phyloP scores from a whole-genome alignment of 2,329 filamentous ascomycete species.

The Paecilomyces formosus region DNA sequence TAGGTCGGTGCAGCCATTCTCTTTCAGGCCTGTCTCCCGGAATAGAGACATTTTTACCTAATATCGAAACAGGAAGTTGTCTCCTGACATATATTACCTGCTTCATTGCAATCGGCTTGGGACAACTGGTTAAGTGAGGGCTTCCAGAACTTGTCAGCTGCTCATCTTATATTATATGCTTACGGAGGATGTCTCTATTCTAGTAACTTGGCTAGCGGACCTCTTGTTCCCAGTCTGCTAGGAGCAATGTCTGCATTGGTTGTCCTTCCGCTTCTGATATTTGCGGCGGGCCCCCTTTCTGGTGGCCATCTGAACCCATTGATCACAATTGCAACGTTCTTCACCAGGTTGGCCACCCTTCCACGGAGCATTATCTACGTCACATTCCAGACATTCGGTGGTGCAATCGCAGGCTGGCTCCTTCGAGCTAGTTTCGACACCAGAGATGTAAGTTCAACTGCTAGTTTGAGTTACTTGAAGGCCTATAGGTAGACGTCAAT shows the following conservation, averaged over 20 bases:
- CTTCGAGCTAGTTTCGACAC: slow-evolving; percentile 14
- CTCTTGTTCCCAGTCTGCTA: slow-evolving; percentile 22
- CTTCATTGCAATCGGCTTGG: too few species aligned
- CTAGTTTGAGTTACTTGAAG: slow-evolving; percentile 5
- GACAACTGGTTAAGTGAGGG: too few species aligned
- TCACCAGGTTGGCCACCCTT: slow-evolving; percentile 43
- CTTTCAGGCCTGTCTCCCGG: not conserved
- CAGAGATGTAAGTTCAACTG: too few species aligned
- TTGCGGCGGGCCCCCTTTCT: slow-evolving; percentile 40
- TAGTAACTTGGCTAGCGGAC: slow-evolving; percentile 20
- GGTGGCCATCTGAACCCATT: slow-evolving; percentile 49
- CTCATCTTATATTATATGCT: too few species aligned
- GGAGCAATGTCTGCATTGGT: slow-evolving; percentile 34
- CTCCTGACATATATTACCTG: too few species aligned
- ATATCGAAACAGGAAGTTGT: slow-evolving; percentile 3
- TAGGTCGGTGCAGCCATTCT: slow-evolving; percentile 16
- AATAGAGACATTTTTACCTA: slow-evolving; percentile 19
- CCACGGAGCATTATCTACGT: slow-evolving; percentile 44
- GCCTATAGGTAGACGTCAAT: slow-evolving; percentile 13
- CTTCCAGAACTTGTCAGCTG: too few species aligned
- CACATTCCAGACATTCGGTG: slow-evolving; percentile 38
- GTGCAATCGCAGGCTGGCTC: slow-evolving; percentile 38
- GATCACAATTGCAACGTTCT: slow-evolving; percentile 48
- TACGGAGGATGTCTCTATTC: not conserved
- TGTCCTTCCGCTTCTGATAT: slow-evolving; percentile 43